A percentile compares a stretch with the other conserved stretches of the same genome.
Evolutionary conservation across 805 yeast genomes (phyloP).

Genomic region (Kluyveromyces aestuarii): DNA sequence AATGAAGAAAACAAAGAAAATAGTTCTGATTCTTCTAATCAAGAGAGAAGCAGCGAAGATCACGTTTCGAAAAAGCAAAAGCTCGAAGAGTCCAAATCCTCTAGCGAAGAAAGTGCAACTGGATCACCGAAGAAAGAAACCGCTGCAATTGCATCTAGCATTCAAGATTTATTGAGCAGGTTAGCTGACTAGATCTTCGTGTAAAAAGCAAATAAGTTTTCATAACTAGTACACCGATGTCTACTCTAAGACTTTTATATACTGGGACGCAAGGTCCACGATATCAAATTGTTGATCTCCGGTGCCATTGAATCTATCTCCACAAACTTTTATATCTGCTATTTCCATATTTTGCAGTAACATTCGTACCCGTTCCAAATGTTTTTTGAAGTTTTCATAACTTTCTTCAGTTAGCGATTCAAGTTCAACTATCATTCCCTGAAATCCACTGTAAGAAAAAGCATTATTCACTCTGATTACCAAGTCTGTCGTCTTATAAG

Average conservation of each 20-base stretch:
- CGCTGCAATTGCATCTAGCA: slow-evolving; percentile 23
- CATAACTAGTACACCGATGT: background rate
- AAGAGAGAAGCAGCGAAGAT: too few relatives aligned
- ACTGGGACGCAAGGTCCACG: slow-evolving; percentile 24
- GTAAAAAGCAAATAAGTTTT: background rate
- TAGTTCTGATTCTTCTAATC: background rate
- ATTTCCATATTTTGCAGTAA: slow-evolving; percentile 13
- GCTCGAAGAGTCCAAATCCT: background rate
- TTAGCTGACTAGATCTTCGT: slow-evolving; percentile 18
- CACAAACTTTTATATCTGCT: slow-evolving; percentile 15
- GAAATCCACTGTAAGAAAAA: slow-evolving; percentile 26
- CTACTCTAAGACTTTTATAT: slow-evolving; percentile 20
- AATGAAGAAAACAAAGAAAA: slow-evolving; percentile 8
- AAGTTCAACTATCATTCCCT: slow-evolving; percentile 24
- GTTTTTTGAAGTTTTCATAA: slow-evolving; percentile 10
- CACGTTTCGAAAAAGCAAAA: background rate
- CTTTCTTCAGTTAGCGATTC: slow-evolving; percentile 9
- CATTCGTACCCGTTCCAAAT: slow-evolving; percentile 10
- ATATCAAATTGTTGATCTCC: background rate
- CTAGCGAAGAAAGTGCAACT: background rate
- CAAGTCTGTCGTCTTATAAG: slow-evolving; percentile 16
- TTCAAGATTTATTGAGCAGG: slow-evolving; percentile 28
- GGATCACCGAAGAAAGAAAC: background rate
- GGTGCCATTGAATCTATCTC: slow-evolving; percentile 5
- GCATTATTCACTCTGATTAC: slow-evolving; percentile 21